phyloP scores from a whole-genome alignment of 2,329 filamentous ascomycete genomes.

The Ophiostoma quercus region DNA sequence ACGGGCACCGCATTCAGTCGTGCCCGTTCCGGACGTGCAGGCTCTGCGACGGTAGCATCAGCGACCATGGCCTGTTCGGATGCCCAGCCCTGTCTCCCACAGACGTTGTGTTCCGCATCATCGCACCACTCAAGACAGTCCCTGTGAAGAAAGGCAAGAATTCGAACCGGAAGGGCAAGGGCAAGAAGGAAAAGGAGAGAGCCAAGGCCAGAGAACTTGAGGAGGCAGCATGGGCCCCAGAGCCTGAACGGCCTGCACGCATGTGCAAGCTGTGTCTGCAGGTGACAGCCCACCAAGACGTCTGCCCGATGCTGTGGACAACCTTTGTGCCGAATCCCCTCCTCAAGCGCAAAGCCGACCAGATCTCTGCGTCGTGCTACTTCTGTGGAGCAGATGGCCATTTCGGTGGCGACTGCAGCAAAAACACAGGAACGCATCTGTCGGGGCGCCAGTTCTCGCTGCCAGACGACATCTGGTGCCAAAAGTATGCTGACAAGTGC shows the following conservation, averaged over 20 bases:
- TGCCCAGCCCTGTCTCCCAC: constrained; percentile 41
- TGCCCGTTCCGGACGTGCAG: constrained; percentile 47
- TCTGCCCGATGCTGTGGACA: constrained; percentile 49
- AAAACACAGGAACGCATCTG: constrained; percentile 28
- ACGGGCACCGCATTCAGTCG: constrained; percentile 41
- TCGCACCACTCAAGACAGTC: background rate
- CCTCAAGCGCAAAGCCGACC: constrained; percentile 44
- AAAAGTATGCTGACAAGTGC: constrained; percentile 27
- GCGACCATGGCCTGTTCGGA: constrained; percentile 44
- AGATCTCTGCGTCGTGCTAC: constrained; percentile 51
- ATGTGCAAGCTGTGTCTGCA: constrained; percentile 19
- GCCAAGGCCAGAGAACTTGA: background rate
- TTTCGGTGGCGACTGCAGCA: constrained; percentile 52
- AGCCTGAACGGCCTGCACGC: background rate
- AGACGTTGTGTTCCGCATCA: background rate
- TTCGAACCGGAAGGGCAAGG: background rate
- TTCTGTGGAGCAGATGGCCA: constrained; percentile 51
- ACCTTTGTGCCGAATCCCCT: constrained; percentile 44
- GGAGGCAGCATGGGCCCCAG: background rate
- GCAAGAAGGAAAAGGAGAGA: background rate
- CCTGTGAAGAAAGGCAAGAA: constrained; percentile 1
- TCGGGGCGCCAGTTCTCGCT: constrained; percentile 23
- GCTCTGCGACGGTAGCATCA: constrained; percentile 41
- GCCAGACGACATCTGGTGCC: constrained; percentile 48
- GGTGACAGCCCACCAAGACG: background rate